These are phyloP conservation scores for Vitis hybrid DNA, from an alignment of 177 flowering plant species.

Conservation along the genomic window DNA sequence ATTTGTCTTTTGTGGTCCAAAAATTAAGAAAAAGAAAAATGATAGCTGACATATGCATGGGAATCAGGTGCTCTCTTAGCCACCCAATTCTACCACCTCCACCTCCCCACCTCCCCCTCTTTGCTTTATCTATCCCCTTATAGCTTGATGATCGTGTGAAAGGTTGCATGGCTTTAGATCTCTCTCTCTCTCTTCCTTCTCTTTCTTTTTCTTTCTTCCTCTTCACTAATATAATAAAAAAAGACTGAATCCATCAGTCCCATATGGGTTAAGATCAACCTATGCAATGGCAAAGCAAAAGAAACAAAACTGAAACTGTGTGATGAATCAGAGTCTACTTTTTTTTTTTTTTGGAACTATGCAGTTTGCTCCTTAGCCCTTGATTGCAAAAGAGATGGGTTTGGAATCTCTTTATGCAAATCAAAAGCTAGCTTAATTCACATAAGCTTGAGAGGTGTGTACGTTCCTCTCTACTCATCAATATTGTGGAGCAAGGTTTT, in stretches of 20 bases:
- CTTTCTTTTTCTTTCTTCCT: background rate
- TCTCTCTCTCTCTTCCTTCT: conserved; percentile 1
- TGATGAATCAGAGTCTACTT: background rate
- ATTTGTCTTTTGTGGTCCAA: conserved; percentile 21
- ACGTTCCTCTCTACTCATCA: conserved; percentile 3
- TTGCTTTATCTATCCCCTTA: background rate
- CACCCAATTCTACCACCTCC: conserved; percentile 2
- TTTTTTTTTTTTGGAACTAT: conserved; percentile 2
- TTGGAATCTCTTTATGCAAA: conserved; percentile 26
- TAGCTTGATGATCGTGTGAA: conserved; percentile 15
- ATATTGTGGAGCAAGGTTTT: conserved; percentile 7
- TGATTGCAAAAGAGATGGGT: conserved; percentile 6
- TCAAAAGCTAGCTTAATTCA: background rate
- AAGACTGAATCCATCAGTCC: background rate
- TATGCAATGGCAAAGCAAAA: background rate
- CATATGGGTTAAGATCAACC: background rate
- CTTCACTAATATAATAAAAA: background rate
- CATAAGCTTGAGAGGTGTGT: no score
- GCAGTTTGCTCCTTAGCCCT: background rate
- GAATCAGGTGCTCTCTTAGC: conserved; percentile 16
- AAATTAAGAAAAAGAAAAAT: conserved; percentile 7
- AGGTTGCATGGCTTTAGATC: conserved; percentile 29
- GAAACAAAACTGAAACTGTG: conserved; percentile 3
- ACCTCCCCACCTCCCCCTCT: background rate
- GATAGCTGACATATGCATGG: conserved; percentile 17